Percentiles rank a stretch among this genome's conserved stretches.
Evolutionary conservation across 2,329 filamentous ascomycete genomes (phyloP).

Genomic region (Uncinocarpus reesii): DNA sequence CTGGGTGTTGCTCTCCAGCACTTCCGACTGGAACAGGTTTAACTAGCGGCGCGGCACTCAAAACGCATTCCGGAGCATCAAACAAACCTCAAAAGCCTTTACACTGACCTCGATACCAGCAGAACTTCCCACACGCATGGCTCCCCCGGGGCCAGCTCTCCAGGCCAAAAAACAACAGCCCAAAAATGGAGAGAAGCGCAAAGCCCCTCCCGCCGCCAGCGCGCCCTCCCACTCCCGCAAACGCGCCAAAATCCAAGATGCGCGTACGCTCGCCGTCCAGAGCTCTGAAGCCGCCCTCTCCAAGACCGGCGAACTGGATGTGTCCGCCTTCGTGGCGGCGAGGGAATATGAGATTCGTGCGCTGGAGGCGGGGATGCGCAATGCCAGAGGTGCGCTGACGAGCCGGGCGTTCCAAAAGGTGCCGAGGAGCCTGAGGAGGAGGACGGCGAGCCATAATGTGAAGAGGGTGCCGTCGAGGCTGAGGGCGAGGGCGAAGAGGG

Average conservation of each 20-base stretch:
- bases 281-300: conserved; percentile 41
- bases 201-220: conserved; percentile 20
- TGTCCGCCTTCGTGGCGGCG: conserved; percentile 71
- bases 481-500: conserved; percentile 55
- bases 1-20: too few relatives aligned
- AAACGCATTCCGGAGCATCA: background rate
- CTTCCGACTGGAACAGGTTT: too few relatives aligned
- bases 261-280: conserved; percentile 37
- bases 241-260: conserved; percentile 36
- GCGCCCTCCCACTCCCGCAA: conserved; percentile 27
- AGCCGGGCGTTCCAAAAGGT: conserved; percentile 84
- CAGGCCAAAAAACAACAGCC: conserved; percentile 8
- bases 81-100: background rate
- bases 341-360: conserved; percentile 84
- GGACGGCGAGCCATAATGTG: conserved; percentile 91
- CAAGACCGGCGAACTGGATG: conserved; percentile 66
- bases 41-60: too few relatives aligned
- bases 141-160: conserved; percentile 9
- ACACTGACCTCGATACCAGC: background rate
- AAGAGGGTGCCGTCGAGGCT: conserved; percentile 76
- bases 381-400: conserved; percentile 53
- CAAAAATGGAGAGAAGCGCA: conserved; percentile 27
- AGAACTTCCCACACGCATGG: conserved; percentile 25
- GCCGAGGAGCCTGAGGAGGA: conserved; percentile 68
- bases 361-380: conserved; percentile 69